Percentiles rank a stretch among this genome's conserved stretches.
Conservation (phyloP, 2,329 filamentous ascomycete species). For the Coniochaeta prunicola region DNA sequence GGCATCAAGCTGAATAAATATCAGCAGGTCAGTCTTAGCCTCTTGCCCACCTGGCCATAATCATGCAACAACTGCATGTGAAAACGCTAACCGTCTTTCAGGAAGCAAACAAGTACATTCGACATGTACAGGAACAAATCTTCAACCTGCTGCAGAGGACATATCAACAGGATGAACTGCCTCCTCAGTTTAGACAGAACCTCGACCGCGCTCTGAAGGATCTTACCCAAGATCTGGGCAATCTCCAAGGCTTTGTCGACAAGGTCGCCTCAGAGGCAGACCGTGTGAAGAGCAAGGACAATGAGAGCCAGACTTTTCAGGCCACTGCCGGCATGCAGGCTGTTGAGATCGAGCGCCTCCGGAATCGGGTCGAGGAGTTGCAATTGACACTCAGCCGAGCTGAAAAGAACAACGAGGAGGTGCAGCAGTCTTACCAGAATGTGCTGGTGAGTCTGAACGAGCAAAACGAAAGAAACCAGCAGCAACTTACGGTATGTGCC, state of each 20-base stretch:
- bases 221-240: not conserved
- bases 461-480: not conserved
- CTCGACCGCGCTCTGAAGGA: slow-evolving; percentile 1
- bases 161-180: not conserved
- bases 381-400: not conserved
- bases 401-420: slow-evolving; percentile 1
- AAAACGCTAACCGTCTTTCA: not conserved
- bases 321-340: not conserved
- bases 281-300: not conserved
- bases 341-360: not conserved
- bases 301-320: not conserved
- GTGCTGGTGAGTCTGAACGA: not conserved
- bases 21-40: not conserved
- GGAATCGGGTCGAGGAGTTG: not conserved
- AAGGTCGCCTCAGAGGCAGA: not conserved
- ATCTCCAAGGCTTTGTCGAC: not conserved
- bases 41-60: not conserved
- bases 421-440: not conserved
- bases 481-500: not conserved
- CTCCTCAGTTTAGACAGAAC: not conserved
- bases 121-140: not conserved
- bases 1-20: not conserved
- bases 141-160: not conserved
- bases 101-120: not conserved
- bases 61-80: not conserved